Percentiles rank a stretch among this genome's conserved stretches.
These are phyloP conservation scores for Sphagnum tenellum DNA, from an alignment of 225 moss, liverwort and hornwort genomes.

Conservation along the genomic window DNA sequence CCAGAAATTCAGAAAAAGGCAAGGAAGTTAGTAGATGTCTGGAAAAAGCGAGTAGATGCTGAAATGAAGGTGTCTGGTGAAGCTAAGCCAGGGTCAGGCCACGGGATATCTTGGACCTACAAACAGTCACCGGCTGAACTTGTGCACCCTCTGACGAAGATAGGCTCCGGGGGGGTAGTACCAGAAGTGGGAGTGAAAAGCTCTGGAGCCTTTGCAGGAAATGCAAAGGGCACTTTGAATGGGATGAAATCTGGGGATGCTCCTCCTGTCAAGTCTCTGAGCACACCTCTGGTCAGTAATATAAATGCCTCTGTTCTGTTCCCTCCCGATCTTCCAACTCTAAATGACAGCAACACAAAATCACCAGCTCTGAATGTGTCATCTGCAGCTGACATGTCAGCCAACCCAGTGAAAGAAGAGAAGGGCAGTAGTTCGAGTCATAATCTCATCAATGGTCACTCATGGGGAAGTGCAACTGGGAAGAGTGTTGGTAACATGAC, in stretches of 20 bases:
- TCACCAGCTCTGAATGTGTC: constrained; percentile 15
- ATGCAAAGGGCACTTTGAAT: constrained; percentile 48
- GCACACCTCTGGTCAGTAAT: constrained; percentile 7
- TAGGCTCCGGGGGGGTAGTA: constrained; percentile 22
- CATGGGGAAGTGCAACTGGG: constrained; percentile 56
- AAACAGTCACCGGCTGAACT: constrained; percentile 77
- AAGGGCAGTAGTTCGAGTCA: constrained; percentile 63
- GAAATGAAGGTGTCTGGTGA: constrained; percentile 89
- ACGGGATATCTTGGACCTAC: constrained; percentile 57
- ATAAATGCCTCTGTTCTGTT: constrained; percentile 9
- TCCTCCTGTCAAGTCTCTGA: constrained; percentile 18
- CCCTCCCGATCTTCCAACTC: constrained; percentile 16
- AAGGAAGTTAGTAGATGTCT: constrained; percentile 83
- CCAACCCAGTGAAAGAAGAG: constrained; percentile 63
- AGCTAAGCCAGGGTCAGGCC: constrained; percentile 62
- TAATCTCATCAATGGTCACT: constrained; percentile 71
- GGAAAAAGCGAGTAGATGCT: constrained; percentile 95
- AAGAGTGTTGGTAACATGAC: constrained; percentile 34
- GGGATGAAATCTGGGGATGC: constrained; percentile 46
- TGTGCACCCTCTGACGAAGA: constrained; percentile 39
- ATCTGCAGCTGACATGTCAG: constrained; percentile 27
- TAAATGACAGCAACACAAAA: constrained; percentile 36
- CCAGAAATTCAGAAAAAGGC: constrained; percentile 89
- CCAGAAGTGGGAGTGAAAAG: constrained; percentile 74
- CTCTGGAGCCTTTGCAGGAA: constrained; percentile 65